Evolutionary conservation across 164 flowering plant genomes (phyloP).

Genomic region (Annona squamosa): DNA sequence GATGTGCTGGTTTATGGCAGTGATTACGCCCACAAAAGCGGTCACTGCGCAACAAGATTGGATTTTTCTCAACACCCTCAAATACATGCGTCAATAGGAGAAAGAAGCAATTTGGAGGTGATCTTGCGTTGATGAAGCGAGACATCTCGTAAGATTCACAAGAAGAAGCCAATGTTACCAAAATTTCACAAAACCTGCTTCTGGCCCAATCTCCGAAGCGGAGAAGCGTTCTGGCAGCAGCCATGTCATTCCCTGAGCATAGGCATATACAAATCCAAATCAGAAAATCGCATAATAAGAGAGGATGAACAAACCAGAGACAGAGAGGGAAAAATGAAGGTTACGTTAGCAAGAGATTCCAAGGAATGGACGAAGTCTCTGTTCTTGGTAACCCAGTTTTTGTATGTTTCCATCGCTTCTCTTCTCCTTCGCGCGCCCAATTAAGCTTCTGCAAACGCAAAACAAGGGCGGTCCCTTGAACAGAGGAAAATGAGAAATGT

Average conservation of each 20-base stretch:
- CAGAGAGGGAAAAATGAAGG: conserved; percentile 8
- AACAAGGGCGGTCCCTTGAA: too few species aligned
- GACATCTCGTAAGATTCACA: not conserved
- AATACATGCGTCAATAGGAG: not conserved
- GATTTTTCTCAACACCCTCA: conserved; percentile 1
- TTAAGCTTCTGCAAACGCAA: too few species aligned
- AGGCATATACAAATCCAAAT: conserved; percentile 8
- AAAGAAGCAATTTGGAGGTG: not conserved
- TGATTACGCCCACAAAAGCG: conserved; percentile 64
- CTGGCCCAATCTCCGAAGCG: conserved; percentile 88
- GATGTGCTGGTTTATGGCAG: conserved; percentile 80
- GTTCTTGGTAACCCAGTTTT: conserved; percentile 81
- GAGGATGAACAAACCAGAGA: not conserved
- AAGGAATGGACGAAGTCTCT: conserved; percentile 79
- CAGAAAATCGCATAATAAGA: not conserved
- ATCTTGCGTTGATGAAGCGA: not conserved
- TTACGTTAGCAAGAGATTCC: conserved; percentile 93
- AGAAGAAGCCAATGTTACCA: conserved; percentile 62
- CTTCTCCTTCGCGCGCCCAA: not conserved
- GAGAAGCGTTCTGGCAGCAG: conserved; percentile 92
- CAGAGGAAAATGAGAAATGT: too few species aligned
- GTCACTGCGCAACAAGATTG: conserved; percentile 45
- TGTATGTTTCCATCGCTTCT: conserved; percentile 75
- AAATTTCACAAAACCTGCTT: conserved; percentile 99
- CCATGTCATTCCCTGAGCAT: conserved; percentile 86